Percentiles rank a stretch among this genome's conserved stretches.
These are phyloP conservation scores for Tuber indicum DNA, from an alignment of 495 filamentous ascomycete genomes.

Conservation along the genomic window DNA sequence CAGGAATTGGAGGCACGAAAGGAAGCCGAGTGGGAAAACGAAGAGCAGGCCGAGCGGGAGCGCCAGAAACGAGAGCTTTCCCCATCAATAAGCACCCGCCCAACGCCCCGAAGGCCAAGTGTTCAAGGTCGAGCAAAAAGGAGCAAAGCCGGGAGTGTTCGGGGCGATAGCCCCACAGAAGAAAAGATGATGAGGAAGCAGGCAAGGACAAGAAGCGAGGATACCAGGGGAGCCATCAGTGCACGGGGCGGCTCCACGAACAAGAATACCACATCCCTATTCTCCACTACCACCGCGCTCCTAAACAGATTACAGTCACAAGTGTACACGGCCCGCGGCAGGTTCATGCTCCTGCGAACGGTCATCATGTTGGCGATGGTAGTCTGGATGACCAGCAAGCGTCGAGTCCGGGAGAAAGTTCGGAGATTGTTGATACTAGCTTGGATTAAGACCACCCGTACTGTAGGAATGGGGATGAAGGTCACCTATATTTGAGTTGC, in stretches of 20 bases:
- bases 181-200: slow-evolving; percentile 6
- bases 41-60: slow-evolving; percentile 19
- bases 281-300: slow-evolving; percentile 65
- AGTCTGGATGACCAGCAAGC: slow-evolving; percentile 65
- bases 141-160: slow-evolving; percentile 15
- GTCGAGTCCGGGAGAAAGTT: slow-evolving; percentile 68
- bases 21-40: slow-evolving; percentile 30
- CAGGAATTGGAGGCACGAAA: slow-evolving; percentile 41
- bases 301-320: slow-evolving; percentile 43
- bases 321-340: slow-evolving; percentile 31
- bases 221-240: slow-evolving; percentile 4
- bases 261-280: slow-evolving; percentile 53
- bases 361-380: slow-evolving; percentile 78
- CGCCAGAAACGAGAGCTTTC: slow-evolving; percentile 12
- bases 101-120: slow-evolving; percentile 15
- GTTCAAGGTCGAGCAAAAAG: slow-evolving; percentile 17
- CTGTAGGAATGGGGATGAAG: slow-evolving; percentile 94
- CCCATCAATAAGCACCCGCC: slow-evolving; percentile 12
- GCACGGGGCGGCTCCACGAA: slow-evolving; percentile 37
- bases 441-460: slow-evolving; percentile 78
- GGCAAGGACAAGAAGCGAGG: not conserved
- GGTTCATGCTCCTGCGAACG: slow-evolving; percentile 55
- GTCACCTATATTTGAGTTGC: slow-evolving; percentile 79
- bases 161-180: slow-evolving; percentile 6
- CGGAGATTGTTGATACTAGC: slow-evolving; percentile 57